phyloP scores from a whole-genome alignment of 2,329 filamentous ascomycete species.

The Lachnellula hyalina region DNA sequence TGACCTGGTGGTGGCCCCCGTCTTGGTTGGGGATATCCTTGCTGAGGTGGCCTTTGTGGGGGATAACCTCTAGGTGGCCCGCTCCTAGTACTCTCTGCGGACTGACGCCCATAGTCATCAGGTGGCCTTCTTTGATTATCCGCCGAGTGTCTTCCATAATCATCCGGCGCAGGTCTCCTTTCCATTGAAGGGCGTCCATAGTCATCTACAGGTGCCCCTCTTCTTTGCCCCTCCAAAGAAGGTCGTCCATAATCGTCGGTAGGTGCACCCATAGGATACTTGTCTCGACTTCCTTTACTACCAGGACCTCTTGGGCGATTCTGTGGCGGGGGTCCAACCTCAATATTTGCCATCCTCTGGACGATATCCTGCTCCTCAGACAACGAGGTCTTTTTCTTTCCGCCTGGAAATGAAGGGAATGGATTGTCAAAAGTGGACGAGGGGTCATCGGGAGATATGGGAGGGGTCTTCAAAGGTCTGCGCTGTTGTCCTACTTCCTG shows the following conservation, averaged over 20 bases:
- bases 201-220: constrained; percentile 19
- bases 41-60: constrained; percentile 19
- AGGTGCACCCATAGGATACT: constrained; percentile 6
- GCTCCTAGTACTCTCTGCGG: constrained; percentile 23
- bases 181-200: constrained; percentile 23
- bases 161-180: constrained; percentile 9
- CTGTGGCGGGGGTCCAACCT: constrained; percentile 20
- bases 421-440: constrained; percentile 41
- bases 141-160: constrained; percentile 13
- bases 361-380: constrained; percentile 33
- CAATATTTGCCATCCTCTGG: constrained; percentile 28
- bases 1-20: constrained; percentile 16
- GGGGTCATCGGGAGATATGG: constrained; percentile 34
- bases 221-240: constrained; percentile 5
- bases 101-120: constrained; percentile 22
- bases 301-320: constrained; percentile 17
- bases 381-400: constrained; percentile 36
- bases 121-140: constrained; percentile 16
- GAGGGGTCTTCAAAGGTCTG: constrained; percentile 29
- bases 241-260: constrained; percentile 25
- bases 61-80: constrained; percentile 21
- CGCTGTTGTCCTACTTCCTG: constrained; percentile 16
- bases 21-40: constrained; percentile 25
- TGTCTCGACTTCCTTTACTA: constrained; percentile 22
- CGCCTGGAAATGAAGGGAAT: constrained; percentile 40